Conservation (phyloP, 2,329 filamentous ascomycete species). For the Colletotrichum aenigma region DNA sequence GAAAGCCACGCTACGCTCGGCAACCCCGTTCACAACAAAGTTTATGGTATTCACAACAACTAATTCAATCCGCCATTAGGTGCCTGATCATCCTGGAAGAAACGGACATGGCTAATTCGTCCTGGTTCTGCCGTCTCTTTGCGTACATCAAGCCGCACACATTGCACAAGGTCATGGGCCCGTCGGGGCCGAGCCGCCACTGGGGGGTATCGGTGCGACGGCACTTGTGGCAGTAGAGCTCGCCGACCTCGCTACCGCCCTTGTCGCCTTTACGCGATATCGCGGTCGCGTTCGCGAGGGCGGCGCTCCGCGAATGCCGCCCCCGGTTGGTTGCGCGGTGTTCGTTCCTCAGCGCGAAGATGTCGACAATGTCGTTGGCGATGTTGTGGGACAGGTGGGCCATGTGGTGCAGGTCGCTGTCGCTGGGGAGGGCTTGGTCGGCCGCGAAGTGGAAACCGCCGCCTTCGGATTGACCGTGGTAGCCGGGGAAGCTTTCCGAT, state of each 20-base stretch:
- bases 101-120: neutral
- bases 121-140: neutral
- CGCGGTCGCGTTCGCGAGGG: too few species aligned
- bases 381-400: neutral
- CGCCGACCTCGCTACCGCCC: rapidly evolving
- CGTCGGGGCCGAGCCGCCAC: neutral
- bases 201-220: neutral
- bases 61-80: too few species aligned
- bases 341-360: neutral
- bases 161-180: neutral
- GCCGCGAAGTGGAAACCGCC: neutral
- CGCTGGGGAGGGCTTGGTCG: neutral
- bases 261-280: neutral
- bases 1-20: too few species aligned
- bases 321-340: neutral
- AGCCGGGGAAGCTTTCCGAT: neutral
- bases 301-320: too few species aligned
- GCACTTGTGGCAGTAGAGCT: neutral
- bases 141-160: neutral
- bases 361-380: neutral
- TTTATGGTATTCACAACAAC: too few species aligned
- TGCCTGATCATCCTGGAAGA: neutral
- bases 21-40: too few species aligned
- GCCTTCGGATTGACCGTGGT: rapidly evolving
- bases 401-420: neutral